phyloP scores from a whole-genome alignment of 805 yeast species.

The Isabelozyma rhagii region DNA sequence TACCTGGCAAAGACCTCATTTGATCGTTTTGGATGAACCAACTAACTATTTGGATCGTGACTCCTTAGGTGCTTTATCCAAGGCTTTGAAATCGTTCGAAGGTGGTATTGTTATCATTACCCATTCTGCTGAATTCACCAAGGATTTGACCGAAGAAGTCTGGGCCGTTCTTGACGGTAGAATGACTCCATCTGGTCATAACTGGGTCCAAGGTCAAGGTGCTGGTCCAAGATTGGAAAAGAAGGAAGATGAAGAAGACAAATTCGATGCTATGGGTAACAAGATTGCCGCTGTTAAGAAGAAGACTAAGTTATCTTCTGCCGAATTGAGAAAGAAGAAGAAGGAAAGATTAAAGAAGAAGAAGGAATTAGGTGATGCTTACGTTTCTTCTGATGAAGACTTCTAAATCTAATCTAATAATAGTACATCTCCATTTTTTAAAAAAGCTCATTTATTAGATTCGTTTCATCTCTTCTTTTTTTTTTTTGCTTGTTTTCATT shows the following conservation, averaged over 20 bases:
- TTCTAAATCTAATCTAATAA: conserved; percentile 25
- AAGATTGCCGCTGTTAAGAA: conserved; percentile 94
- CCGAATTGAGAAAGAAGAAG: conserved; percentile 99
- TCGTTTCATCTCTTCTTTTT: neutral
- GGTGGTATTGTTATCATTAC: conserved; percentile 99
- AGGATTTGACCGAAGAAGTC: conserved; percentile 98
- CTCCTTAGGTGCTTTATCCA: conserved; percentile 98
- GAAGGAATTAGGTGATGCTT: conserved; percentile 99
- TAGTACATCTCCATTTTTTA: neutral
- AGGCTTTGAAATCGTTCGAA: conserved; percentile 97
- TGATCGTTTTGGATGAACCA: conserved; percentile 99
- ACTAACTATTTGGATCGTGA: conserved; percentile 99
- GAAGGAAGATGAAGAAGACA: conserved; percentile 96
- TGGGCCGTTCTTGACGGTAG: conserved; percentile 99
- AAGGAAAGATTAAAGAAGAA: conserved; percentile 99
- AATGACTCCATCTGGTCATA: conserved; percentile 99
- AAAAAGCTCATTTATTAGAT: neutral
- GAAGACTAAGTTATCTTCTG: conserved; percentile 96
- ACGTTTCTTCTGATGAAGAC: conserved; percentile 91
- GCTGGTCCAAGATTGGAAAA: conserved; percentile 98
- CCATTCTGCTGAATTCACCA: conserved; percentile 99
- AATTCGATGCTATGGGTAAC: conserved; percentile 99
- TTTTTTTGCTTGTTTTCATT: neutral
- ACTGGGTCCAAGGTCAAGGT: conserved; percentile 99
- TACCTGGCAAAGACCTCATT: conserved; percentile 99